Percentiles rank a stretch among this genome's conserved stretches.
Conservation (phyloP, 2,329 filamentous ascomycete species). For the Arthroderma uncinatum region DNA sequence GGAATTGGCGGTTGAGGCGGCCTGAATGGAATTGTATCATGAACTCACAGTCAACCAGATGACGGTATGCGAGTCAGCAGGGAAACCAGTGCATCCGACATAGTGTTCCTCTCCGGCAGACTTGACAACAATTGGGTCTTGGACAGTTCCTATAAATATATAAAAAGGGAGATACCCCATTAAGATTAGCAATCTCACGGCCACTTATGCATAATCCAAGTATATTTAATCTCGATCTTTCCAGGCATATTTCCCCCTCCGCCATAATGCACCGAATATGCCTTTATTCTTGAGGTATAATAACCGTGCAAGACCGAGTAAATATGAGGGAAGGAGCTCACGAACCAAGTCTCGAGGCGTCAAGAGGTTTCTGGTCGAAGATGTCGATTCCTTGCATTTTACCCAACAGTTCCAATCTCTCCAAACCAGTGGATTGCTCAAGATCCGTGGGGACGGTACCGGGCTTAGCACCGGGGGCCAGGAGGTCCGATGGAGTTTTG, state of each 20-base stretch:
- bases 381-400: conserved; percentile 98
- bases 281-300: background rate
- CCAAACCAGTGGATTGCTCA: conserved; percentile 91
- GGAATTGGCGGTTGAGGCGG: background rate
- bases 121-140: conserved; percentile 81
- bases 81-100: conserved; percentile 86
- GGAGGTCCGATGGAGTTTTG: conserved; percentile 67
- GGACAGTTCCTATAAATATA: conserved; percentile 56
- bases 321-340: conserved; percentile 10
- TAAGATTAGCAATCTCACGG: background rate
- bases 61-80: conserved; percentile 81
- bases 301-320: background rate
- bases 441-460: conserved; percentile 87
- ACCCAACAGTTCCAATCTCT: conserved; percentile 96
- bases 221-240: background rate
- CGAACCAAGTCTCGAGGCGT: conserved; percentile 75
- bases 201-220: background rate
- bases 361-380: conserved; percentile 96
- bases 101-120: conserved; percentile 95
- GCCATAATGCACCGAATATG: background rate
- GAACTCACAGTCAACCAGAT: conserved; percentile 74
- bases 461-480: conserved; percentile 67
- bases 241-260: background rate
- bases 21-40: background rate
- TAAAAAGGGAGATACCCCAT: background rate